Evolutionary conservation across 352 stramenopile species (phyloP).

Genomic region (Globisporangium perplexum): DNA sequence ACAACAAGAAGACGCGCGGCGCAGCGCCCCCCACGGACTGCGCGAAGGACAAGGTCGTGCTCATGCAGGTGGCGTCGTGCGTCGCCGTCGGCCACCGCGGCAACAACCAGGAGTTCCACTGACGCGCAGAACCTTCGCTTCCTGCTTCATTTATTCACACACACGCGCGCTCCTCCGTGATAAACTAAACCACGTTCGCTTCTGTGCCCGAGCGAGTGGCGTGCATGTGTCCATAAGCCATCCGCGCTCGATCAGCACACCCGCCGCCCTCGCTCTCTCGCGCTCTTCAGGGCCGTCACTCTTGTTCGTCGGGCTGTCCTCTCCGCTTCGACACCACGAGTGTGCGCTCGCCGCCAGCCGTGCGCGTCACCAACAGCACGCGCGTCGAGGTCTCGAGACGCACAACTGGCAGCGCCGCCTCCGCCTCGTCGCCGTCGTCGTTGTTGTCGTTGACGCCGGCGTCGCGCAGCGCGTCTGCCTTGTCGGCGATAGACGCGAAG

Average conservation of each 20-base stretch:
- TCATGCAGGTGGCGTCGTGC: slow-evolving; percentile 35
- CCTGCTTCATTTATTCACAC: slow-evolving; percentile 6
- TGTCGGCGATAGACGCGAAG: slow-evolving; percentile 68
- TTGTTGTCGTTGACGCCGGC: slow-evolving; percentile 21
- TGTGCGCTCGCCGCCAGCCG: slow-evolving; percentile 42
- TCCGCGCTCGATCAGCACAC: neutral
- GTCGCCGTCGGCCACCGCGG: slow-evolving; percentile 5
- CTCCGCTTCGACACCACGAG: slow-evolving; percentile 56
- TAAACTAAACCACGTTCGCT: slow-evolving; percentile 7
- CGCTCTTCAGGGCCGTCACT: neutral
- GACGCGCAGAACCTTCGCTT: neutral
- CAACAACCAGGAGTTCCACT: slow-evolving; percentile 20
- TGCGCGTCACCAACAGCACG: slow-evolving; percentile 54
- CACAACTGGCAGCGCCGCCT: slow-evolving; percentile 33
- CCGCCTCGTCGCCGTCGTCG: slow-evolving; percentile 18
- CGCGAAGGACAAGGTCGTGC: slow-evolving; percentile 55
- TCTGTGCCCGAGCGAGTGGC: neutral
- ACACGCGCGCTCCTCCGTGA: neutral
- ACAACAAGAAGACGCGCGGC: slow-evolving; percentile 1
- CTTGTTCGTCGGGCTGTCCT: slow-evolving; percentile 20
- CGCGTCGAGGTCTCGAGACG: slow-evolving; percentile 45
- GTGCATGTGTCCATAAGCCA: too few relatives aligned
- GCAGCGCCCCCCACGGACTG: slow-evolving; percentile 40
- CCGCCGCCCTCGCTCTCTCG: neutral
- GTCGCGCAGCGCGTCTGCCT: slow-evolving; percentile 43